Conservation (phyloP, 306 rosid genomes). For the Corylus heterophylla region DNA sequence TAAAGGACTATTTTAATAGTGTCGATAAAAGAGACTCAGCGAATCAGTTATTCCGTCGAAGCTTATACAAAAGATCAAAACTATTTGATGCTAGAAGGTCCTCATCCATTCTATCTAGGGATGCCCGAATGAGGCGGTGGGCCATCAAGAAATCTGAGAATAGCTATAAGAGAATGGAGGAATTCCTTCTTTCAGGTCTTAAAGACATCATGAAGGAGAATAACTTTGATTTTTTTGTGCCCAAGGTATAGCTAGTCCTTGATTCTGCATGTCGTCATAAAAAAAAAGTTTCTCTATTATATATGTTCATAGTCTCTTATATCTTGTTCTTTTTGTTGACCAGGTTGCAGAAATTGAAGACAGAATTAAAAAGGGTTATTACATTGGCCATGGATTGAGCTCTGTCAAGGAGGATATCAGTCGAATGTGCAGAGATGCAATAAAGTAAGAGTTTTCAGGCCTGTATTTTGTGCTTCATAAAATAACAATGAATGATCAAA, state of each 20-base stretch:
- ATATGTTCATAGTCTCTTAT: constrained; percentile 7
- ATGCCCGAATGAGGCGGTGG: constrained; percentile 97
- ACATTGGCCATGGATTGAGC: constrained; percentile 80
- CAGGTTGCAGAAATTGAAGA: constrained; percentile 98
- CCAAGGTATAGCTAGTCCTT: constrained; percentile 59
- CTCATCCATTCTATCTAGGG: constrained; percentile 96
- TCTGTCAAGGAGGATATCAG: constrained; percentile 90
- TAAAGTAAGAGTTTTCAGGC: constrained; percentile 58
- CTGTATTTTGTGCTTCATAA: neutral
- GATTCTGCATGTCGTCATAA: neutral
- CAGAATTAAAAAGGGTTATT: constrained; percentile 78
- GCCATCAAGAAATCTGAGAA: constrained; percentile 92
- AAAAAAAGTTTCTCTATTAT: neutral
- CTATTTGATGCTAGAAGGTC: constrained; percentile 94
- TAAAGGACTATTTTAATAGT: constrained; percentile 88
- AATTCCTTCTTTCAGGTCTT: constrained; percentile 79
- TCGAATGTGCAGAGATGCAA: constrained; percentile 97
- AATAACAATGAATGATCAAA: no score
- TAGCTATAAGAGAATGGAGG: constrained; percentile 94
- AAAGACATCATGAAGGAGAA: constrained; percentile 89
- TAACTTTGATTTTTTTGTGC: constrained; percentile 77
- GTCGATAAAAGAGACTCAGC: constrained; percentile 92
- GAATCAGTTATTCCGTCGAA: constrained; percentile 76
- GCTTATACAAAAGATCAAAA: constrained; percentile 91
- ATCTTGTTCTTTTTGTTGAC: constrained; percentile 18